Percentiles rank a stretch among this genome's conserved stretches.
Conservation (phyloP, 164 flowering plant genomes). For the Cinnamomum chago region DNA sequence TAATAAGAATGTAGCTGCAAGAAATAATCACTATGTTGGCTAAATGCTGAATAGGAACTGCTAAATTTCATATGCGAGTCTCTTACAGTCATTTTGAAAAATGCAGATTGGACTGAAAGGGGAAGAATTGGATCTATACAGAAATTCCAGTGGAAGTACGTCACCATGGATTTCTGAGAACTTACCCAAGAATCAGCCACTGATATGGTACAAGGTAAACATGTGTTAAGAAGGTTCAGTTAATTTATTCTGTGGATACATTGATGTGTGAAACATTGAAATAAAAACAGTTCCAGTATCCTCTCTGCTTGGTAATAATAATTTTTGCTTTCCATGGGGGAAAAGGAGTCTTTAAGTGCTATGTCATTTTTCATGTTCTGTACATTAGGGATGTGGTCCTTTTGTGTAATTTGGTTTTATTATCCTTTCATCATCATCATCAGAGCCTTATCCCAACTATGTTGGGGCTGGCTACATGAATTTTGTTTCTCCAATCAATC, state of each 20-base stretch:
- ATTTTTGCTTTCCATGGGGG: too few species aligned
- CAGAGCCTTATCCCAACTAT: too few species aligned
- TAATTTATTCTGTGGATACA: not conserved
- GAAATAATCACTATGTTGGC: not conserved
- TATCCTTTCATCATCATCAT: too few species aligned
- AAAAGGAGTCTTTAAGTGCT: too few species aligned
- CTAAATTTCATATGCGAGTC: not conserved
- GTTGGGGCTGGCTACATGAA: too few species aligned
- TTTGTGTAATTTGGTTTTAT: too few species aligned
- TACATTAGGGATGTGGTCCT: too few species aligned
- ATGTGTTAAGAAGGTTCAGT: too few species aligned
- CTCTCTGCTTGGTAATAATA: too few species aligned
- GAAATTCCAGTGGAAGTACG: constrained; percentile 44
- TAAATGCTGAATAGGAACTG: not conserved
- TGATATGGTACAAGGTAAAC: constrained; percentile 94
- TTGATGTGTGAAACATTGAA: not conserved
- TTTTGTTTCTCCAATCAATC: too few species aligned
- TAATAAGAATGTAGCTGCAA: not conserved
- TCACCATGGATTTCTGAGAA: constrained; percentile 55
- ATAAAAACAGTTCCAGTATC: too few species aligned
- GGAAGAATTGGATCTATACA: constrained; percentile 57
- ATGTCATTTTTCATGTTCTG: too few species aligned
- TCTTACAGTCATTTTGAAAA: constrained; percentile 7
- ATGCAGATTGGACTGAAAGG: constrained; percentile 84
- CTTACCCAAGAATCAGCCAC: constrained; percentile 69